These are phyloP conservation scores for Blastobotrys persicus DNA, from an alignment of 1,139 yeast species.

Conservation along the genomic window DNA sequence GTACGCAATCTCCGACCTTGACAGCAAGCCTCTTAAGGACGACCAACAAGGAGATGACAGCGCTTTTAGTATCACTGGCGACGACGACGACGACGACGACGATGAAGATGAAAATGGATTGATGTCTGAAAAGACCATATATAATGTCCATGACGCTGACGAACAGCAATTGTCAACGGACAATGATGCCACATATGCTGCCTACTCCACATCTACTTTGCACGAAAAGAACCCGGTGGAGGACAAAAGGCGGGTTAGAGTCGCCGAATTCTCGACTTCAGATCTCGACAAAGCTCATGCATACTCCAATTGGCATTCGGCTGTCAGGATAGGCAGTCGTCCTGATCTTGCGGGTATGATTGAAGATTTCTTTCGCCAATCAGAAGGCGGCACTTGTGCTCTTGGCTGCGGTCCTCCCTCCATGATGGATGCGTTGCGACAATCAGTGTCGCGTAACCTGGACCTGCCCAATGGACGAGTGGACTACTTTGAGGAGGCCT, in stretches of 20 bases:
- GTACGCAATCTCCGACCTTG: constrained; percentile 20
- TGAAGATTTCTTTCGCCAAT: constrained; percentile 25
- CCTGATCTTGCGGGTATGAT: constrained; percentile 30
- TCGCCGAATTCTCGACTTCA: constrained; percentile 6
- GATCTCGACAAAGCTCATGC: background rate
- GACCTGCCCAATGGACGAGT: constrained; percentile 36
- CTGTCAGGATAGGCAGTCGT: constrained; percentile 24
- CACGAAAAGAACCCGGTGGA: background rate
- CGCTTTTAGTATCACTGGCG: background rate
- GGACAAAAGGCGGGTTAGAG: background rate
- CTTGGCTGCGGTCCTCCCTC: constrained; percentile 41
- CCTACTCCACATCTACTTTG: constrained; percentile 8
- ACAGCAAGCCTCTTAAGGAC: background rate
- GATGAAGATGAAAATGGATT: constrained; percentile 1
- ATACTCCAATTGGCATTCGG: constrained; percentile 17
- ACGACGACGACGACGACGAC: background rate
- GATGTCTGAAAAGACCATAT: background rate
- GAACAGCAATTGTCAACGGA: constrained; percentile 11
- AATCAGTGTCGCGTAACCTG: constrained; percentile 30
- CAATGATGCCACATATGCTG: too few relatives aligned
- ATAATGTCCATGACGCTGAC: background rate
- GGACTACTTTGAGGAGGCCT: constrained; percentile 41
- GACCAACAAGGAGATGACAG: background rate
- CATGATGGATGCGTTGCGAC: constrained; percentile 38
- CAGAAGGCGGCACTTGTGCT: constrained; percentile 37